Conservation (phyloP, 352 stramenopile genomes). For the Phytophthora sojae region DNA sequence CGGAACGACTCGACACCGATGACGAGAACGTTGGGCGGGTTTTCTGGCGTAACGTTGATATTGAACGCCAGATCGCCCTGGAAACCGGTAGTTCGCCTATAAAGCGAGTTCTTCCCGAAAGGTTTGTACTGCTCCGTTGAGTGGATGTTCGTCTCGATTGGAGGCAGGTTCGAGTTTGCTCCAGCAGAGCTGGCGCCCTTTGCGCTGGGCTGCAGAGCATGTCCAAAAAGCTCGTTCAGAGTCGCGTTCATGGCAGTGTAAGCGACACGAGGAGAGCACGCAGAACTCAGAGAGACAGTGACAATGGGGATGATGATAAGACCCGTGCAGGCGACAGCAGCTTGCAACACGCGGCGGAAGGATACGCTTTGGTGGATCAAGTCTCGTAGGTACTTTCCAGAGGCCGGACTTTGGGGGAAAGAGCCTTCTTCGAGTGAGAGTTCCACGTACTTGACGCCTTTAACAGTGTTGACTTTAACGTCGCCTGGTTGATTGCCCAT, state of each 20-base stretch:
- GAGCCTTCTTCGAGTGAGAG: not conserved
- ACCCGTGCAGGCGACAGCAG: not conserved
- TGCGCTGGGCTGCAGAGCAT: not conserved
- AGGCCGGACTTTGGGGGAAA: not conserved
- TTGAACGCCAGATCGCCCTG: not conserved
- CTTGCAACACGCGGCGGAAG: not conserved
- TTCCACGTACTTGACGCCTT: not conserved
- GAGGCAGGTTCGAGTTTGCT: not conserved
- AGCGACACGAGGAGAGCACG: not conserved
- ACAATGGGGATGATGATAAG: not conserved
- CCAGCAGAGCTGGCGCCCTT: not conserved
- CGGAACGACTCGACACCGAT: slow-evolving; percentile 66
- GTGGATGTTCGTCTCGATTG: not conserved
- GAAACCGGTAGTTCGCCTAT: not conserved
- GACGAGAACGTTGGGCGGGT: slow-evolving; percentile 61
- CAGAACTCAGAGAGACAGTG: not conserved
- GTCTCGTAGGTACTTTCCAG: not conserved
- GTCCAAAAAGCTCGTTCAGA: not conserved
- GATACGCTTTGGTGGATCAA: not conserved
- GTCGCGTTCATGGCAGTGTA: not conserved
- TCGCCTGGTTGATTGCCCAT: not conserved
- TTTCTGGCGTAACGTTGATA: not conserved
- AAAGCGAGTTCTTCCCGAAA: not conserved
- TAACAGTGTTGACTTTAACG: not conserved
- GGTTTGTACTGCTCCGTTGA: not conserved